Conservation (phyloP, 495 filamentous ascomycete species). For the Trypethelium eluteriae region DNA sequence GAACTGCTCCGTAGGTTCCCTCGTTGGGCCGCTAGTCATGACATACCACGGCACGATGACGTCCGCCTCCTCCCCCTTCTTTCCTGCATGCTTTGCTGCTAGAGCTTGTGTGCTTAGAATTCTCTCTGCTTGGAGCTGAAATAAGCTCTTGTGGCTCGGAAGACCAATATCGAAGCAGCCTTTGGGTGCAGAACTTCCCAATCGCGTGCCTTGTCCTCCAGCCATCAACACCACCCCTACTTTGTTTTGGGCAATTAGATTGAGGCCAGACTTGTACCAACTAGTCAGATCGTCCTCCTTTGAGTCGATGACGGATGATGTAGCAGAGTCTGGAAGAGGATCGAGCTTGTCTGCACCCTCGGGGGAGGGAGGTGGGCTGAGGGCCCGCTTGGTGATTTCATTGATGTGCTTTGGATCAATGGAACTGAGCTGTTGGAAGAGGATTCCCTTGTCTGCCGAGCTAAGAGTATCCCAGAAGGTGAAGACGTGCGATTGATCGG, state of each 20-base stretch:
- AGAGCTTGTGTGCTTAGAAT: slow-evolving; percentile 81
- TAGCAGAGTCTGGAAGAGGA: slow-evolving; percentile 81
- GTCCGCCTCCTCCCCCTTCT: slow-evolving; percentile 35
- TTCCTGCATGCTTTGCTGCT: slow-evolving; percentile 62
- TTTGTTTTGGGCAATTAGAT: slow-evolving; percentile 78
- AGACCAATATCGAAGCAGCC: slow-evolving; percentile 94
- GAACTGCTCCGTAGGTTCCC: slow-evolving; percentile 83
- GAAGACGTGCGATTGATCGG: slow-evolving; percentile 84
- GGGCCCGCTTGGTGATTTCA: slow-evolving; percentile 68
- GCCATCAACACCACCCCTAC: slow-evolving; percentile 96
- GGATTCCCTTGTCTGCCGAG: slow-evolving; percentile 60
- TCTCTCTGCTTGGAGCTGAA: slow-evolving; percentile 93
- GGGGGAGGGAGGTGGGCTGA: slow-evolving; percentile 59
- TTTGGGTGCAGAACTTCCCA: slow-evolving; percentile 93
- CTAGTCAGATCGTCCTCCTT: slow-evolving; percentile 65
- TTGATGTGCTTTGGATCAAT: slow-evolving; percentile 82
- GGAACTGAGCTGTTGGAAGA: slow-evolving; percentile 71
- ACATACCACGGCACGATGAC: slow-evolving; percentile 94
- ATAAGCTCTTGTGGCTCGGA: slow-evolving; percentile 84
- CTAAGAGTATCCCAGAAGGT: slow-evolving; percentile 77
- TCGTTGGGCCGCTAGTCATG: slow-evolving; percentile 98
- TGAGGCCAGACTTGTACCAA: slow-evolving; percentile 81
- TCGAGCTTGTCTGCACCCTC: slow-evolving; percentile 56
- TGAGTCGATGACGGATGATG: slow-evolving; percentile 87
- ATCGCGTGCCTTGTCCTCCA: slow-evolving; percentile 88